Evolutionary conservation across 2,329 filamentous ascomycete genomes (phyloP), one percentile per base, ranked within the genome.

Genomic region (Pseudogymnoascus sp.): DNA sequence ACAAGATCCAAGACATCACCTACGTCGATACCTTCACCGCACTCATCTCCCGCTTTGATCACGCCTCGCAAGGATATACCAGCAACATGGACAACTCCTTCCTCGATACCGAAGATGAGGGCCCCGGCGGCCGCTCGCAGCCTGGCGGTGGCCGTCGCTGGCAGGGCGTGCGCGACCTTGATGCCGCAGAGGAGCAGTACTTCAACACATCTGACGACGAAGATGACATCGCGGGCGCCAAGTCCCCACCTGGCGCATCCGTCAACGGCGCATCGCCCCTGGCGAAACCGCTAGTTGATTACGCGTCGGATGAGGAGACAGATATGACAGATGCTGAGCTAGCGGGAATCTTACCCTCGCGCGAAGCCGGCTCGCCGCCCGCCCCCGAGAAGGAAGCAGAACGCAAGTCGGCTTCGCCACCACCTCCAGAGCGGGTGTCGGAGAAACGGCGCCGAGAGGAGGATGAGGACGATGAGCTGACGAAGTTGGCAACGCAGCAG

Each of bases 381-480:
- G 71, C 68, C n/a, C 70, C 72, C 28, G 41, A 47, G 41, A 47
- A 47, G 22, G 41, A 47, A 16, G 41, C 4, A n/a, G 41, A 47
- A 22, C 41, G 22, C 41, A 47, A 47, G 25, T 47, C 41, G 7
- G 66, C 74, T 35, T 62, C 64, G 12, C 69, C 70, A 5, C 67
- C 75, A 22, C 87, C 88, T 3, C 88, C 87, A 0, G 91, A 96
- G 73, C 83, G 90, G 60, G 75, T 96, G 16, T 88, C 91, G 0
- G 90, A 96, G 73, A 97, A 97, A 75, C 87, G 93, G 57, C 84
- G 93, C 57, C 85, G 94, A 68, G 92, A 96, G 71, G 93, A 97
- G 62, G 91, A 96, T 64, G 93, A 97, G 50, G 92, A 96, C 61
- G 92, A 97, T 66, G 90, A 93, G 70, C 77, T 97, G n/a, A 86